Evolutionary conservation across 495 filamentous ascomycete genomes (phyloP).

Genomic region (Penicillium herquei): DNA sequence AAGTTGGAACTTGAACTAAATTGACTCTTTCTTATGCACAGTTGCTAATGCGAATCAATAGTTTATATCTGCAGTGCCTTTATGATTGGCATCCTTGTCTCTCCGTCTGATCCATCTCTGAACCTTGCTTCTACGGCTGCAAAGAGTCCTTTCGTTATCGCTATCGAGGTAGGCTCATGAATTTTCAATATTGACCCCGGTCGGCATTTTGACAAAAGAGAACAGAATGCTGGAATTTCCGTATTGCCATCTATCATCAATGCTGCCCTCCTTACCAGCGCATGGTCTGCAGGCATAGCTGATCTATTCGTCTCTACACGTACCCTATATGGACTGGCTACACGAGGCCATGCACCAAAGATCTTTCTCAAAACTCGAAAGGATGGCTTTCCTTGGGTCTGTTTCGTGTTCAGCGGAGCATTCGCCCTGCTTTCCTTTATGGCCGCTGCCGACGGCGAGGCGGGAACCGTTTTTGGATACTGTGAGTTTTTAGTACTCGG

Average conservation of each 20-base stretch:
- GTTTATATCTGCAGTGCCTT: constrained; percentile 58
- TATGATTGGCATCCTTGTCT: constrained; percentile 43
- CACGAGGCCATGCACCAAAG: constrained; percentile 31
- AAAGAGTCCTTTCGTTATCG: constrained; percentile 36
- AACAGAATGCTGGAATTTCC: constrained; percentile 21
- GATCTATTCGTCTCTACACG: constrained; percentile 54
- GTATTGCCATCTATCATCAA: constrained; percentile 63
- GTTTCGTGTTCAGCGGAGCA: constrained; percentile 17
- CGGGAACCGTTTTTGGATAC: constrained; percentile 22
- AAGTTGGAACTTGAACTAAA: background rate
- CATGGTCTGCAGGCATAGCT: constrained; percentile 59
- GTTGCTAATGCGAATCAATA: constrained; percentile 12
- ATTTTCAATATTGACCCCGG: background rate
- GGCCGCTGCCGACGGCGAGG: constrained; percentile 19
- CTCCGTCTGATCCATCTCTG: constrained; percentile 51
- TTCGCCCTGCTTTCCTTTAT: constrained; percentile 26
- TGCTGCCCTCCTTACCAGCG: constrained; percentile 66
- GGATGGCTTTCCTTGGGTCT: constrained; percentile 35
- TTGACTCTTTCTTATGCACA: background rate
- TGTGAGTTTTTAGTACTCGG: constrained; percentile 6
- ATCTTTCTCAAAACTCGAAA: constrained; percentile 34
- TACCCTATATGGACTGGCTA: constrained; percentile 42
- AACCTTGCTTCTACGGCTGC: constrained; percentile 50
- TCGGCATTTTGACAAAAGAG: background rate
- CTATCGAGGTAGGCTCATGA: constrained; percentile 12